Evolutionary conservation across 306 rosid genomes (phyloP), one percentile per base, ranked within the genome.

Genomic region (Corylus americana): DNA sequence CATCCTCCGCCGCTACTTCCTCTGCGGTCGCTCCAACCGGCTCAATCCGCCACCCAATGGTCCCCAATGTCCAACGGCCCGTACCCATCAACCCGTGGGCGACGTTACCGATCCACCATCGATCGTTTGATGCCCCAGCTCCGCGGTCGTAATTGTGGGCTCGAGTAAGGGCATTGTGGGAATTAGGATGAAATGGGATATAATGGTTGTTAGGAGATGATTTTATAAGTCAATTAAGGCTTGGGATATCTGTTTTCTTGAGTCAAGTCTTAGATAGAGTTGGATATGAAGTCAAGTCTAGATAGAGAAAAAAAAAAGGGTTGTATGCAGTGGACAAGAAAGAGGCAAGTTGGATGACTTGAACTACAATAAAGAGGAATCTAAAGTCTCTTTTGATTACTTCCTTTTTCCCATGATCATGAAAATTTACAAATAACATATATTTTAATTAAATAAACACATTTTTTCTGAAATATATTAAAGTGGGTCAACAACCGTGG

Each of bases 11-110:
- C 2, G 37, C 74, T 2, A 57, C 31, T 25, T 37, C 62, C 59
- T 70, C 91, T 9, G 29, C 51, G 3, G 66, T 42, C 0, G 67
- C 74, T 11, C 77, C 76, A 0, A 81, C 77, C 42, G 71, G 82
- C 55, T 86, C 76, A 1, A 81, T 74, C 50, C 75, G 82, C 55
- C 87, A 83, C 73, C 85, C 61, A 0, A 11, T 74, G 5, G 64
- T 75, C 6, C 74, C 87, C 1, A 50, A 22, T 49, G 18, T 87
- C 78, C 92, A 83, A 5, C 85, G 80, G 17, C 87, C 92, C 0
- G 45, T 85, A 47, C 84, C 92, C 0, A 45, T 88, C 73, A 88
- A 85, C 85, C 97, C 96, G 0, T 91, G 98, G 98, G 90, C 91
- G 0, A 75, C 93, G 35, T 78, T 88, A 87, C 62, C 87, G 0